Conservation (phyloP, 108 stramenopile genomes). For the Nitzschia palea region DNA sequence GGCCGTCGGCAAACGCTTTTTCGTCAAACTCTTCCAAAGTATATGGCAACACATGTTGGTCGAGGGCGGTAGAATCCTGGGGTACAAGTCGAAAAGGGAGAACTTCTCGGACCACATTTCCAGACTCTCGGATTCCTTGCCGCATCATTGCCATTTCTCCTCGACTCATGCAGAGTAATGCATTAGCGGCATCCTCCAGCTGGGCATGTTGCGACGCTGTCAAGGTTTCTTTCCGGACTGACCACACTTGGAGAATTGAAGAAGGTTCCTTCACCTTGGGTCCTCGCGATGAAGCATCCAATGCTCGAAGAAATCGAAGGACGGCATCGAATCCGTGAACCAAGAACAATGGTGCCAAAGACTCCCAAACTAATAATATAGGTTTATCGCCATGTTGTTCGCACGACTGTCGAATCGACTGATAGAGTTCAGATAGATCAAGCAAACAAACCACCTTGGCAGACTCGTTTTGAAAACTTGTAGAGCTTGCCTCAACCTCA, state of each 20-base stretch:
- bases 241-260: slow-evolving; percentile 27
- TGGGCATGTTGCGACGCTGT: slow-evolving; percentile 20
- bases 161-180: slow-evolving; percentile 20
- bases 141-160: slow-evolving; percentile 42
- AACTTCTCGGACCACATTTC: slow-evolving; percentile 33
- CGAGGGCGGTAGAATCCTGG: too few species aligned
- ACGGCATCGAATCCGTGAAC: slow-evolving; percentile 28
- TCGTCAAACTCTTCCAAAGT: too few species aligned
- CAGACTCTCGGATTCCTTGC: slow-evolving; percentile 39
- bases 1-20: too few species aligned
- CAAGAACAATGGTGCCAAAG: slow-evolving; percentile 30
- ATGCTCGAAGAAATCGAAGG: slow-evolving; percentile 17
- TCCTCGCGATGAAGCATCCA: not conserved
- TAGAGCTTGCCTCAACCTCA: not conserved
- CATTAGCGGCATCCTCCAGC: slow-evolving; percentile 41
- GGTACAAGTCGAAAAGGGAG: slow-evolving; percentile 25
- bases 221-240: slow-evolving; percentile 16
- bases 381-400: not conserved
- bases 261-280: not conserved
- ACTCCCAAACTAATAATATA: slow-evolving; percentile 33
- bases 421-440: not conserved
- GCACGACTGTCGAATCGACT: not conserved
- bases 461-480: not conserved
- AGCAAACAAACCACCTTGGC: too few species aligned
- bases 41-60: too few species aligned